Evolutionary conservation across 306 rosid genomes (phyloP).

Genomic region (Dicorynia guianensis): DNA sequence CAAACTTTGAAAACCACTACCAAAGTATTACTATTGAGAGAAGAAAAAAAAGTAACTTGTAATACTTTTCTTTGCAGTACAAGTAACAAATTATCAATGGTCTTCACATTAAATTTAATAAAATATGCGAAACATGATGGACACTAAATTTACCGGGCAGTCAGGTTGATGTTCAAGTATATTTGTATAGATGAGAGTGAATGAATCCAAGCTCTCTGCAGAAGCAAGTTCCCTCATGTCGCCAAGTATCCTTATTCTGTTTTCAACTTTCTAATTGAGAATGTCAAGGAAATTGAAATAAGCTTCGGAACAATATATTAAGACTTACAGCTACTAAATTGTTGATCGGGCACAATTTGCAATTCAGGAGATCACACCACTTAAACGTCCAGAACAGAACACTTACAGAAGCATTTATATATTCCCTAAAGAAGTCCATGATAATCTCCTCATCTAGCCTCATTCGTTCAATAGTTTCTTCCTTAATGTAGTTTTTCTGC

Average conservation of each 20-base stretch:
- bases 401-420: slow-evolving; percentile 87
- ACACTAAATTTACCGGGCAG: slow-evolving; percentile 82
- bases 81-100: not conserved
- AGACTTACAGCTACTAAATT: slow-evolving; percentile 26
- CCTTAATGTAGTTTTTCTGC: slow-evolving; percentile 89
- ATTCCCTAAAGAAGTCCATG: slow-evolving; percentile 95
- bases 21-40: slow-evolving; percentile 2
- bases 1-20: not conserved
- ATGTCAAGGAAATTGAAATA: slow-evolving; percentile 38
- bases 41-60: not conserved
- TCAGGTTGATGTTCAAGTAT: slow-evolving; percentile 98
- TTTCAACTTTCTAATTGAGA: slow-evolving; percentile 85
- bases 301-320: slow-evolving; percentile 20
- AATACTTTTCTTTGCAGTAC: not conserved
- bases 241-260: slow-evolving; percentile 72
- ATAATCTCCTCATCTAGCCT: slow-evolving; percentile 96
- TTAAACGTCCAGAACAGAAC: slow-evolving; percentile 25
- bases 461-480: slow-evolving; percentile 96
- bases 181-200: slow-evolving; percentile 88
- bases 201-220: slow-evolving; percentile 91
- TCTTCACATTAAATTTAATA: slow-evolving; percentile 16
- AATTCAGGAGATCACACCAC: slow-evolving; percentile 17
- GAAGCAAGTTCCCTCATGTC: slow-evolving; percentile 98
- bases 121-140: slow-evolving; percentile 26
- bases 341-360: slow-evolving; percentile 17